phyloP scores from a whole-genome alignment of 148 eudicot species.

The Pharnaceum exiguum region DNA sequence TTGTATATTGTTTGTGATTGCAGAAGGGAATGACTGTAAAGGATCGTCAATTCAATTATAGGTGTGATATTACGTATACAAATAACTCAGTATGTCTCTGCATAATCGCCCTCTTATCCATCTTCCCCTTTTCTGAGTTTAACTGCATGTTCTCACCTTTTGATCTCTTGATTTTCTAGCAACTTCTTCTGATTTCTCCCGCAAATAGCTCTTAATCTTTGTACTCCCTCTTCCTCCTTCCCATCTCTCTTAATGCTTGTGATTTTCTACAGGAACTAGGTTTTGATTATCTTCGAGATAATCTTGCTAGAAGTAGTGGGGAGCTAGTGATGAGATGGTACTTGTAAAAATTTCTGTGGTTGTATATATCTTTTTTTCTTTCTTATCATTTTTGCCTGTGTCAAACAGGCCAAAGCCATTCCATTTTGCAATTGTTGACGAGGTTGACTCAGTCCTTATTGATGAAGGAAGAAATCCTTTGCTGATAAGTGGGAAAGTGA shows the following conservation, averaged over 20 bases:
- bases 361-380: conserved; percentile 1
- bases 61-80: conserved; percentile 90
- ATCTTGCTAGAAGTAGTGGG: conserved; percentile 65
- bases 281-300: conserved; percentile 97
- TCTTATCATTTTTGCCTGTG: conserved; percentile 7
- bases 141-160: neutral
- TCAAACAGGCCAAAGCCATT: conserved; percentile 94
- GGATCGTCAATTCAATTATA: conserved; percentile 75
- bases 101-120: neutral
- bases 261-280: conserved; percentile 74
- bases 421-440: conserved; percentile 97
- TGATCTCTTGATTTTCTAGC: neutral
- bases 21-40: conserved; percentile 77
- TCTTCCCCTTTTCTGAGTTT: neutral
- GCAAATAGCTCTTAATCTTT: neutral
- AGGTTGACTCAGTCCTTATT: conserved; percentile 96
- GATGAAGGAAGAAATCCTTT: conserved; percentile 98
- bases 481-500: conserved; percentile 91
- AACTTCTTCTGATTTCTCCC: conserved; percentile 4
- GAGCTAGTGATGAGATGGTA: conserved; percentile 98
- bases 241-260: conserved; percentile 1
- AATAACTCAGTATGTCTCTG: conserved; percentile 74
- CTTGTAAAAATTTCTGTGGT: neutral
- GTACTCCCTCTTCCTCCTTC: neutral
- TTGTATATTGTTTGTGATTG: conserved; percentile 15